Percentiles rank a stretch among this genome's conserved stretches.
These are phyloP conservation scores for Dendrobium chrysotoxum DNA, from an alignment of 106 monocot species.

Conservation along the genomic window DNA sequence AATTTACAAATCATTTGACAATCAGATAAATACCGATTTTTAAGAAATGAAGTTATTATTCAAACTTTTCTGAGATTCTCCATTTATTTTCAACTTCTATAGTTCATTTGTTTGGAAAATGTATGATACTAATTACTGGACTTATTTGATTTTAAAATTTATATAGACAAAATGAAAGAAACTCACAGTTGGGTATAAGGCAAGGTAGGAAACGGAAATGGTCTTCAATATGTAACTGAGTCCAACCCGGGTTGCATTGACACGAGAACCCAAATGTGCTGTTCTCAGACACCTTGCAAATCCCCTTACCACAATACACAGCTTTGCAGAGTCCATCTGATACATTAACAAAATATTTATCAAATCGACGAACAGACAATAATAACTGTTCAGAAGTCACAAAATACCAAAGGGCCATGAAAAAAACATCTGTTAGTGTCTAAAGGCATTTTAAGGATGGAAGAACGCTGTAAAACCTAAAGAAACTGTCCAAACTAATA, in stretches of 20 bases:
- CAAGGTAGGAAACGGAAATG: slow-evolving; percentile 46
- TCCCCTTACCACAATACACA: slow-evolving; percentile 59
- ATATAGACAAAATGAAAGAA: neutral
- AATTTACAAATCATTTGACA: neutral
- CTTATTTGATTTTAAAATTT: no score
- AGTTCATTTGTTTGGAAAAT: no score
- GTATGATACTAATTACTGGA: no score
- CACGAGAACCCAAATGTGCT: slow-evolving; percentile 37
- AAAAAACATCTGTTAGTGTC: neutral
- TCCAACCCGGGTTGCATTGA: slow-evolving; percentile 48
- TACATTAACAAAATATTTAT: neutral
- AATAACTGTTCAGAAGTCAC: neutral
- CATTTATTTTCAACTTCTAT: no score
- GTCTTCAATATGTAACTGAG: slow-evolving; percentile 35
- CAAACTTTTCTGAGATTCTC: neutral
- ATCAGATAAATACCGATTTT: neutral
- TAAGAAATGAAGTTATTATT: neutral
- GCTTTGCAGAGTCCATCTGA: slow-evolving; percentile 36
- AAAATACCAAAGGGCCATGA: neutral
- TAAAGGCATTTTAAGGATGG: neutral
- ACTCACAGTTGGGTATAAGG: slow-evolving; percentile 57
- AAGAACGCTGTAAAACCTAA: no score
- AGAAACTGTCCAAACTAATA: no score
- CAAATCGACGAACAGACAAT: neutral
- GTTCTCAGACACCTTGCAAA: slow-evolving; percentile 20